phyloP scores from a whole-genome alignment of 2,329 filamentous ascomycete genomes.

The Ceratocystis albifundus region DNA sequence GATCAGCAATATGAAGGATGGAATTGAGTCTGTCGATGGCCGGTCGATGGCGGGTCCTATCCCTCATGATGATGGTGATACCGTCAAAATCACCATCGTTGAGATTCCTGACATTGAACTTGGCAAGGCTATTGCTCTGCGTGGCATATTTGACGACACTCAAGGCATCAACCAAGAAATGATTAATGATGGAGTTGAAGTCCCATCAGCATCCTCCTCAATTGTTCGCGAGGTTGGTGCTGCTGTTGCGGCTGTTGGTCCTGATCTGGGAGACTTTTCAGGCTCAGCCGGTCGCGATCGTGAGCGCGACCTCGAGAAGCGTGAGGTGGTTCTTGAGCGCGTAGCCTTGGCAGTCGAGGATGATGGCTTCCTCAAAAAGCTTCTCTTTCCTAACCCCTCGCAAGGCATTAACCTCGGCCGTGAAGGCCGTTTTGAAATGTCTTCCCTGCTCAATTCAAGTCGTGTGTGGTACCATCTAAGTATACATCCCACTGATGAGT shows the following conservation, averaged over 20 bases:
- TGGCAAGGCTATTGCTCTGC: conserved; percentile 78
- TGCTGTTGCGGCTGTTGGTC: conserved; percentile 63
- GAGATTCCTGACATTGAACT: conserved; percentile 71
- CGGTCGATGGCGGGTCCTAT: conserved; percentile 33
- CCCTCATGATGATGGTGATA: conserved; percentile 63
- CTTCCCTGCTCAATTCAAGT: conserved; percentile 64
- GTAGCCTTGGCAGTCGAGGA: conserved; percentile 69
- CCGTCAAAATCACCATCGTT: conserved; percentile 77
- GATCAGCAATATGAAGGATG: conserved; percentile 53
- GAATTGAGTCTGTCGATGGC: conserved; percentile 56
- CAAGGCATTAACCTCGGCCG: conserved; percentile 73
- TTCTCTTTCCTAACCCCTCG: conserved; percentile 67
- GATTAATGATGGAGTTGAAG: conserved; percentile 85
- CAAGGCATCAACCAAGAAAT: conserved; percentile 92
- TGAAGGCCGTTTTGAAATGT: conserved; percentile 66
- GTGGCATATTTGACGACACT: conserved; percentile 85
- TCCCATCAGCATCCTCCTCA: conserved; percentile 62
- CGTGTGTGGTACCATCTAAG: conserved; percentile 91
- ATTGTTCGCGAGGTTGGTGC: conserved; percentile 79
- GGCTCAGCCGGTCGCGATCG: conserved; percentile 58
- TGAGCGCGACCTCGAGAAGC: conserved; percentile 67
- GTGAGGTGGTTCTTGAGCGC: conserved; percentile 76
- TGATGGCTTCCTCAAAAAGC: conserved; percentile 67
- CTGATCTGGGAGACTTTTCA: conserved; percentile 64
- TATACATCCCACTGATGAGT: conserved; percentile 81